Evolutionary conservation across 202 grass and related monocot species (phyloP).

Genomic region (Setaria italica): DNA sequence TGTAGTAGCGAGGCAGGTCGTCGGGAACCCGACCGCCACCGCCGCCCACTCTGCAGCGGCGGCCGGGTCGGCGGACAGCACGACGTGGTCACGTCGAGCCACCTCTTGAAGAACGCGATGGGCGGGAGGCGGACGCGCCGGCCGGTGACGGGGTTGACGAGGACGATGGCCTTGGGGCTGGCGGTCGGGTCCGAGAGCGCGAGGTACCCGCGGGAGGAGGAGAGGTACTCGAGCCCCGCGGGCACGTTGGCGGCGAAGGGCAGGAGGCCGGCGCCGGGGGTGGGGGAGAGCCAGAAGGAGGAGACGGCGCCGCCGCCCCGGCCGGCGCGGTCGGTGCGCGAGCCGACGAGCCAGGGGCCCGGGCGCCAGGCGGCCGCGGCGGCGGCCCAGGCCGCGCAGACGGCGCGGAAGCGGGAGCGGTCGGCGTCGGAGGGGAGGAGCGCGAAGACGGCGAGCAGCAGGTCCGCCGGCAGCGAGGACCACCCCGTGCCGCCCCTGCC

Average conservation of each 20-base stretch:
- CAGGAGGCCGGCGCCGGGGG: constrained; percentile 7
- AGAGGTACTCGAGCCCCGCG: constrained; percentile 43
- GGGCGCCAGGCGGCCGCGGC: constrained; percentile 42
- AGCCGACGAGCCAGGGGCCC: constrained; percentile 58
- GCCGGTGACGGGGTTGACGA: constrained; percentile 48
- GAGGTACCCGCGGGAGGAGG: constrained; percentile 55
- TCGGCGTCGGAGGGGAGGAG: constrained; percentile 46
- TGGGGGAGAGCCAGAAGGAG: constrained; percentile 52
- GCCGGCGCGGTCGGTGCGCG: constrained; percentile 49
- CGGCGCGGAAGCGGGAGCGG: constrained; percentile 55
- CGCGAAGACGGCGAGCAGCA: constrained; percentile 42
- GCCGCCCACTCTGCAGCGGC: constrained; percentile 39
- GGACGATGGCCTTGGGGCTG: constrained; percentile 40
- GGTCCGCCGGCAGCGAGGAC: constrained; percentile 48
- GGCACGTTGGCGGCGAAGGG: constrained; percentile 49
- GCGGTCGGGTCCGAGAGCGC: constrained; percentile 39
- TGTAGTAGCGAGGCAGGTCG: constrained; percentile 53
- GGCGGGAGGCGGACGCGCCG: constrained; percentile 47
- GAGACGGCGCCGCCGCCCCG: constrained; percentile 27
- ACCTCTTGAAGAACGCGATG: constrained; percentile 48
- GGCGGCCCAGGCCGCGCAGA: constrained; percentile 43
- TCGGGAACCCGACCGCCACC: constrained; percentile 50
- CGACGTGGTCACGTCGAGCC: constrained; percentile 55
- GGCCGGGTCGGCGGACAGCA: constrained; percentile 49
- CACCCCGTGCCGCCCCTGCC: constrained; percentile 12